Percentiles rank a stretch among this genome's conserved stretches.
These are phyloP conservation scores for Petasospora fabianii DNA, from an alignment of 1,139 yeast genomes.

Conservation along the genomic window DNA sequence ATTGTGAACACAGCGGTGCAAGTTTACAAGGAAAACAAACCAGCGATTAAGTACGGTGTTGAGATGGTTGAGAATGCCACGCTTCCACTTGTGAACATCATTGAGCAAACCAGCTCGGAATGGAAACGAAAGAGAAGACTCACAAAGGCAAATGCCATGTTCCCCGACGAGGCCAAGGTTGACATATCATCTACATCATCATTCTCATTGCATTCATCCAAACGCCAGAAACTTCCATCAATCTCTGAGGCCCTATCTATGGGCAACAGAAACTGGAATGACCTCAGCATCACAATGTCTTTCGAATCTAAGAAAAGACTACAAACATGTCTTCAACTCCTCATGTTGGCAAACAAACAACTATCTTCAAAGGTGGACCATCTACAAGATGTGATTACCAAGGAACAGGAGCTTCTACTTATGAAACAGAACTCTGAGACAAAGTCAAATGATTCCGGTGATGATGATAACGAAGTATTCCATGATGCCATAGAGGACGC, in stretches of 20 bases:
- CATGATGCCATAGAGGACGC: conserved; percentile 28
- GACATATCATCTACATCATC: conserved; percentile 13
- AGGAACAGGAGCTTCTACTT: conserved; percentile 36
- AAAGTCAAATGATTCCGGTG: conserved; percentile 16
- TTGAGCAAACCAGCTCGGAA: conserved; percentile 39
- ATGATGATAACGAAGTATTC: conserved; percentile 28
- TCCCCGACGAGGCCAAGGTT: conserved; percentile 25
- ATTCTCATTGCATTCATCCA: conserved; percentile 9
- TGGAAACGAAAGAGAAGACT: conserved; percentile 30
- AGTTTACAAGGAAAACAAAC: conserved; percentile 56
- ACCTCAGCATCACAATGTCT: conserved; percentile 43
- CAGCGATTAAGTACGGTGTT: conserved; percentile 61
- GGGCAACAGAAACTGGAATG: conserved; percentile 39
- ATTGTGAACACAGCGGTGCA: conserved; percentile 55
- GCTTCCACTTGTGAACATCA: conserved; percentile 49
- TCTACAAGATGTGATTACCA: conserved; percentile 48
- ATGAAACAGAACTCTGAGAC: too few relatives aligned
- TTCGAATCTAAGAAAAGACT: conserved; percentile 68
- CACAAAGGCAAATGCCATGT: conserved; percentile 26
- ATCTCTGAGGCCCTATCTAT: conserved; percentile 26
- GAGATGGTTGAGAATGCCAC: conserved; percentile 64
- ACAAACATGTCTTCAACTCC: conserved; percentile 67
- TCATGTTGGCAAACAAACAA: conserved; percentile 73
- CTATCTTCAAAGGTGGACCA: conserved; percentile 60
- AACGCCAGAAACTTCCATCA: conserved; percentile 25